These are phyloP conservation scores for Ophiostoma populinum DNA, from an alignment of 2,329 filamentous ascomycete species.

Conservation along the genomic window DNA sequence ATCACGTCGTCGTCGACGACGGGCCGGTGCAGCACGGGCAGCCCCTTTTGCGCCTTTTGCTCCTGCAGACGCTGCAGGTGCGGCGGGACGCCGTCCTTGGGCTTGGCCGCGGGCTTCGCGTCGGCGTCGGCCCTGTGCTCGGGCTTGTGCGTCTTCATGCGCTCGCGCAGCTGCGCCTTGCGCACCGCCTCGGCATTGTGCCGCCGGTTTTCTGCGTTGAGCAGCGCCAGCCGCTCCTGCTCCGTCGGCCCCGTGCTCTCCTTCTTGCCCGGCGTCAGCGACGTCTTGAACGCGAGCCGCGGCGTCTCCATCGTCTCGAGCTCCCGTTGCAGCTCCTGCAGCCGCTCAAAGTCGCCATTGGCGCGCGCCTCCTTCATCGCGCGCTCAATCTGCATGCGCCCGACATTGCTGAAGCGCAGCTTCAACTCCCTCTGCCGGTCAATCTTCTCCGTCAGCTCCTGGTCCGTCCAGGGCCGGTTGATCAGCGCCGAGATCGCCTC, in stretches of 20 bases:
- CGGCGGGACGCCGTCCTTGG: constrained; percentile 28
- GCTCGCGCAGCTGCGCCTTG: constrained; percentile 73
- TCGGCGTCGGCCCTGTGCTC: constrained; percentile 45
- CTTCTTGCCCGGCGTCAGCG: constrained; percentile 36
- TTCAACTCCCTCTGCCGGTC: constrained; percentile 51
- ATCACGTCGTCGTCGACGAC: constrained; percentile 88
- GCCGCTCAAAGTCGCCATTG: constrained; percentile 41
- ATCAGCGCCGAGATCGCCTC: constrained; percentile 66
- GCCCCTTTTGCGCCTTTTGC: constrained; percentile 39
- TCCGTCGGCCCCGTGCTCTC: constrained; percentile 31
- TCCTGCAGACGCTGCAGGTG: constrained; percentile 37
- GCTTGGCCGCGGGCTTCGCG: constrained; percentile 36
- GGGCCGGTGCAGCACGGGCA: constrained; percentile 57
- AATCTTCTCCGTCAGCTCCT: constrained; percentile 66
- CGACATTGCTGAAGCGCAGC: constrained; percentile 45
- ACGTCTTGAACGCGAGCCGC: constrained; percentile 58
- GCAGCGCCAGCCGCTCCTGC: constrained; percentile 64
- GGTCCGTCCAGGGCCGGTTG: constrained; percentile 65
- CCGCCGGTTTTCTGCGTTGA: constrained; percentile 73
- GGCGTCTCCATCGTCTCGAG: constrained; percentile 47
- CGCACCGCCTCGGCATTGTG: constrained; percentile 82
- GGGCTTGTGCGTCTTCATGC: constrained; percentile 40
- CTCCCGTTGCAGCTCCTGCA: constrained; percentile 37
- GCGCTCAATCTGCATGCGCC: constrained; percentile 49
- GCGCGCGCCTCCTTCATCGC: constrained; percentile 49